Conservation (phyloP, 148 eudicot species). For the Vaccinium corymbosum region DNA sequence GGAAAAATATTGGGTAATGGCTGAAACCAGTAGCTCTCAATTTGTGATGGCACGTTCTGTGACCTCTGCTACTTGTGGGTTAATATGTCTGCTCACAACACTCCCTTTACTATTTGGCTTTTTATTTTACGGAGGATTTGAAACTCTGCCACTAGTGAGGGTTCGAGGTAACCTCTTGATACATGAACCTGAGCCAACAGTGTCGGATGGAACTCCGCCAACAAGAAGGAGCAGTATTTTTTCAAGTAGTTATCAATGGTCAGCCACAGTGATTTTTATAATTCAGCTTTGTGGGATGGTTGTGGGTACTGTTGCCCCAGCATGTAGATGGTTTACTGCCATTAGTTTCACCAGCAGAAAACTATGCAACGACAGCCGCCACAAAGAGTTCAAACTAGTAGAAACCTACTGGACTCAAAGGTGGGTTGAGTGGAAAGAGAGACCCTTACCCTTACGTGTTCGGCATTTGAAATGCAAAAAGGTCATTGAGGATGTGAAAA, state of each 20-base stretch:
- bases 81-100: conserved; percentile 8
- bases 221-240: too few relatives aligned
- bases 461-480: background rate
- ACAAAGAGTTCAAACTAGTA: conserved; percentile 12
- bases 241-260: conserved; percentile 17
- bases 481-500: conserved; percentile 3
- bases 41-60: conserved; percentile 29
- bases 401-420: conserved; percentile 26
- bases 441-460: conserved; percentile 3
- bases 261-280: background rate
- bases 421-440: conserved; percentile 22
- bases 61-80: conserved; percentile 14
- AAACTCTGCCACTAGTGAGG: background rate
- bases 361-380: background rate
- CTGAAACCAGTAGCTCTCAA: conserved; percentile 26
- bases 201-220: too few relatives aligned
- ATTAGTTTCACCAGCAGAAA: background rate
- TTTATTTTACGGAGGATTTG: too few relatives aligned
- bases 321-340: conserved; percentile 23
- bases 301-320: conserved; percentile 23
- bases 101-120: background rate
- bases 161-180: too few relatives aligned
- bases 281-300: conserved; percentile 23
- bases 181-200: too few relatives aligned
- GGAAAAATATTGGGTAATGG: conserved; percentile 28